Evolutionary conservation across 441 rosid genomes (phyloP).

Genomic region (Kokia cookei): DNA sequence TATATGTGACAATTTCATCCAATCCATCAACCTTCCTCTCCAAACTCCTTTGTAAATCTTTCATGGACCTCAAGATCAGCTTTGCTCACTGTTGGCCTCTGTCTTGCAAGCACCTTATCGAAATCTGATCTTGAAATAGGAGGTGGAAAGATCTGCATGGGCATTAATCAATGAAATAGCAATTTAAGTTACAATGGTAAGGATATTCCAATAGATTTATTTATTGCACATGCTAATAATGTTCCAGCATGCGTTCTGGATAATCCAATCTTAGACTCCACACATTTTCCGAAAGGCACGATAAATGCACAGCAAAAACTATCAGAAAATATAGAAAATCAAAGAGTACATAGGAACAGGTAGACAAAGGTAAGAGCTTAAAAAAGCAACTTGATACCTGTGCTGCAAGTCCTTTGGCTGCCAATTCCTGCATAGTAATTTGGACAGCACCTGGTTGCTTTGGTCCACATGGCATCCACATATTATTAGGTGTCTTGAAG

Average conservation of each 20-base stretch:
- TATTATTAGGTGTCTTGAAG: slow-evolving; percentile 50
- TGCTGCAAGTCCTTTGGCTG: slow-evolving; percentile 68
- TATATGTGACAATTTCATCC: slow-evolving; percentile 5
- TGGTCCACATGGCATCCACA: slow-evolving; percentile 97
- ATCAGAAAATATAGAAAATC: background rate
- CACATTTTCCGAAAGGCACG: background rate
- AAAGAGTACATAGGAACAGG: background rate
- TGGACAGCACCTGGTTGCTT: slow-evolving; percentile 86
- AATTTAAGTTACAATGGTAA: background rate
- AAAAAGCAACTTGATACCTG: slow-evolving; percentile 38
- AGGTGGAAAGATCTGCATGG: slow-evolving; percentile 87
- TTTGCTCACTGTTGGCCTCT: slow-evolving; percentile 97
- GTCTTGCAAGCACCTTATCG: slow-evolving; percentile 96
- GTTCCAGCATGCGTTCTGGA: background rate
- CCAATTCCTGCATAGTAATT: slow-evolving; percentile 87
- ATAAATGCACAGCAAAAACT: background rate
- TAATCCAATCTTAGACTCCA: background rate
- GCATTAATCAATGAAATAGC: slow-evolving; percentile 4
- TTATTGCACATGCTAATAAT: background rate
- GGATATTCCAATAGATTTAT: background rate
- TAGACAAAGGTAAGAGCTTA: background rate
- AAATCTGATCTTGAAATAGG: slow-evolving; percentile 82
- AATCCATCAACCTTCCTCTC: slow-evolving; percentile 86
- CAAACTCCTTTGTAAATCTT: slow-evolving; percentile 98
- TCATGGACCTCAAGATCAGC: slow-evolving; percentile 89